phyloP scores from a whole-genome alignment of 1,284 basidiomycete genomes.

The Peniophora sp. region DNA sequence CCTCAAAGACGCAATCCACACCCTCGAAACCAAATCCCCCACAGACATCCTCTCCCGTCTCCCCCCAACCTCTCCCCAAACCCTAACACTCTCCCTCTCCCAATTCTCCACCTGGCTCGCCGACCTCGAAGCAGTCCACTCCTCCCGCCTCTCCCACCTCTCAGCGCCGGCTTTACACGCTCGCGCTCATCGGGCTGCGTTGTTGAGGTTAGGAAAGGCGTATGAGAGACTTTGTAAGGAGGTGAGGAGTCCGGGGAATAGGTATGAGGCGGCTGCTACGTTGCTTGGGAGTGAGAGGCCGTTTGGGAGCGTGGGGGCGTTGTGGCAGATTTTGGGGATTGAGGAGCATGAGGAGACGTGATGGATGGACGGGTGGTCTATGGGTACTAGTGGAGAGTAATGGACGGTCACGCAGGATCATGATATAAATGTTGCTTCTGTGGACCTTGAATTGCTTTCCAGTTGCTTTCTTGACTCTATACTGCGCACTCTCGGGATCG shows the following conservation, averaged over 20 bases:
- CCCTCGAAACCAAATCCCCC: conserved; percentile 44
- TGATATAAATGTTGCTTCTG: no score
- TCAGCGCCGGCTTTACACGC: conserved; percentile 59
- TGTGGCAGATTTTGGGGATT: conserved; percentile 72
- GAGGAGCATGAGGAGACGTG: conserved; percentile 27
- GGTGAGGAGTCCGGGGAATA: conserved; percentile 67
- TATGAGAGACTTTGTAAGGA: conserved; percentile 70
- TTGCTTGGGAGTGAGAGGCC: conserved; percentile 77
- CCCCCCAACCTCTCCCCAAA: conserved; percentile 45
- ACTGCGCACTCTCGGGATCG: no score
- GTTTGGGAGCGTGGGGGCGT: conserved; percentile 65
- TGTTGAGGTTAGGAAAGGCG: conserved; percentile 57
- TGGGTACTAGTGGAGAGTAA: no score
- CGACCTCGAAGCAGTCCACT: conserved; percentile 65
- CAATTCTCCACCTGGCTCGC: conserved; percentile 67
- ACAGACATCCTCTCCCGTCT: conserved; percentile 68
- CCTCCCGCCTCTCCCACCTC: conserved; percentile 69
- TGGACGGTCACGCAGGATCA: no score
- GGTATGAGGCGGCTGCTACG: conserved; percentile 86
- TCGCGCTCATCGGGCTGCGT: conserved; percentile 67
- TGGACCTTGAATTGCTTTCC: no score
- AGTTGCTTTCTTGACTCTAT: no score
- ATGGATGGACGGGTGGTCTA: not conserved
- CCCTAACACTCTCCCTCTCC: conserved; percentile 46
- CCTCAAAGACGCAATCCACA: conserved; percentile 55